Conservation (phyloP, 352 stramenopile genomes). For the Pilasporangium apinafurcum region DNA sequence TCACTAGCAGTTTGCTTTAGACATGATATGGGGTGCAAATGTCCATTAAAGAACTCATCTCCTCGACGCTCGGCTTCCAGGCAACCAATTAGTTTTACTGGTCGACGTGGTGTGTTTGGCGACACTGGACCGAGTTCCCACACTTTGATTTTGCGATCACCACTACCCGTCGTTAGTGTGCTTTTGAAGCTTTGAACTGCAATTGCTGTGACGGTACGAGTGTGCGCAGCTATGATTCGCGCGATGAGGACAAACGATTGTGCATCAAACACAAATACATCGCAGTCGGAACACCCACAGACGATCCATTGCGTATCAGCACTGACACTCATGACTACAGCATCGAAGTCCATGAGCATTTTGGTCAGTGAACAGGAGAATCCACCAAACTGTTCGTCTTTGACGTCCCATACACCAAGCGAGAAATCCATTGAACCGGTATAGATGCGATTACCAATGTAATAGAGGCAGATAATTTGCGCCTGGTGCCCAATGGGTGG, state of each 20-base stretch:
- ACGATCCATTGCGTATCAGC: slow-evolving; percentile 47
- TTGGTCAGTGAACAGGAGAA: slow-evolving; percentile 33
- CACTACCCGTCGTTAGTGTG: slow-evolving; percentile 40
- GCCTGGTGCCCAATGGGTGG: slow-evolving; percentile 52
- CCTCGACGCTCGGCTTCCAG: slow-evolving; percentile 29
- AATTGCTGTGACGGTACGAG: slow-evolving; percentile 38
- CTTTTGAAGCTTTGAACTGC: slow-evolving; percentile 34
- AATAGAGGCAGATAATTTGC: slow-evolving; percentile 62
- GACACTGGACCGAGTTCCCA: slow-evolving; percentile 36
- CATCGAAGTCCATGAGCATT: slow-evolving; percentile 65
- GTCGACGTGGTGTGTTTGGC: slow-evolving; percentile 18
- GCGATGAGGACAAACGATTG: slow-evolving; percentile 29
- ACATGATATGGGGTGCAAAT: slow-evolving; percentile 48
- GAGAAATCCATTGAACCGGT: slow-evolving; percentile 60
- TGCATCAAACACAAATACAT: slow-evolving; percentile 64
- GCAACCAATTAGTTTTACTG: slow-evolving; percentile 19
- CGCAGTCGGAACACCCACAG: slow-evolving; percentile 59
- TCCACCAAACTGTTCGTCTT: slow-evolving; percentile 42
- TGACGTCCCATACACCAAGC: slow-evolving; percentile 61
- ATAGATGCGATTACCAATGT: slow-evolving; percentile 53
- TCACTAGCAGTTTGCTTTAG: slow-evolving; percentile 57
- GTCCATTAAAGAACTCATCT: slow-evolving; percentile 43
- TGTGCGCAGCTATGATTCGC: slow-evolving; percentile 46
- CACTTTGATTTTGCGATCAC: slow-evolving; percentile 59
- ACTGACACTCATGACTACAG: slow-evolving; percentile 58